Percentiles rank a stretch among this genome's conserved stretches.
These are phyloP conservation scores for Talaromyces nanjingensis DNA, from an alignment of 495 filamentous ascomycete species.

Conservation along the genomic window DNA sequence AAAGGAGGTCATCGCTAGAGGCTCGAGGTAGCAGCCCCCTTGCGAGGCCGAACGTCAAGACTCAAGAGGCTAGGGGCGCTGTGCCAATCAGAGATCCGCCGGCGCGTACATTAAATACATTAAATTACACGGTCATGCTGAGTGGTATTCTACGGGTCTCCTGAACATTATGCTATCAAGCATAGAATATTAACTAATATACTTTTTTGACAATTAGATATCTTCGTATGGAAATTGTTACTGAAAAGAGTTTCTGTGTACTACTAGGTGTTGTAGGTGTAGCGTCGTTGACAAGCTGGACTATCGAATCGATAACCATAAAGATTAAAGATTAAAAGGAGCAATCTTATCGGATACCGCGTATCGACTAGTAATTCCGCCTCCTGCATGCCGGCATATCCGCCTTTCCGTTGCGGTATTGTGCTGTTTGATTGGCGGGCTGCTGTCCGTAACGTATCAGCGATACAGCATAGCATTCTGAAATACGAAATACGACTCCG, in stretches of 20 bases:
- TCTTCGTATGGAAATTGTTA: no score
- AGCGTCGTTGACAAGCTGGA: background rate
- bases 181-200: background rate
- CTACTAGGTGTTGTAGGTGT: no score
- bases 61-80: background rate
- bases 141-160: background rate
- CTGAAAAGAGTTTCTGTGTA: no score
- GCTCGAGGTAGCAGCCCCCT: background rate
- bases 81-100: background rate
- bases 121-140: slow-evolving; percentile 1
- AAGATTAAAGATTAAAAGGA: background rate
- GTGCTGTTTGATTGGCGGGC: background rate
- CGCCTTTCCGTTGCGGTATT: background rate
- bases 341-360: slow-evolving; percentile 3
- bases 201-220: background rate
- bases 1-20: background rate
- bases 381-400: slow-evolving; percentile 4
- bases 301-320: background rate
- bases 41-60: background rate
- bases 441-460: background rate
- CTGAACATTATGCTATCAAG: background rate
- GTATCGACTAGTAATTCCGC: background rate
- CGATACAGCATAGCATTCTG: background rate
- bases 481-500: background rate
- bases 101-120: background rate